Evolutionary conservation across 2,329 filamentous ascomycete species (phyloP), one percentile per base, ranked within the genome.

Genomic region (Aspergillus arachidicola): DNA sequence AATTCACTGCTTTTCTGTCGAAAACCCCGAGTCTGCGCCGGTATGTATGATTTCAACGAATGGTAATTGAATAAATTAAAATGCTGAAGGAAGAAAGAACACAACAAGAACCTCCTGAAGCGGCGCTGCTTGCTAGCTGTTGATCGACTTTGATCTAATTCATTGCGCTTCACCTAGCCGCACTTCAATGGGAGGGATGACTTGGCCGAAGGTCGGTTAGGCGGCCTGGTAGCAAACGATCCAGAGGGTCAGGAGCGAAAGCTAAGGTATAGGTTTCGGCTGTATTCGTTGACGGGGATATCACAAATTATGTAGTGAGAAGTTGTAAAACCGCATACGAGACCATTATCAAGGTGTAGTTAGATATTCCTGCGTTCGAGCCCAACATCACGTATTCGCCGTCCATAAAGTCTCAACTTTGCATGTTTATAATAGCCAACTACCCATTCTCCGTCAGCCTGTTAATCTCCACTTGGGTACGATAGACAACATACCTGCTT

Each of bases 401-500:
- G 61, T 54, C 54, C 16, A 21, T 46, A 11, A 41, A 23, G 45
- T 45, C 34, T 79, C 73, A 79, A 64, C 76, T 75, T 62, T 79
- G 77, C 30, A 79, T 66, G 62, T 79, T 79, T 36, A 80, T 69
- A 46, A 80, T 74, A 32, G 76, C 77, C 71, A 79, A 68, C 77
- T 79, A 53, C 48, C 45, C 11, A 21, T 34, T 14, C 16, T 36
- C 30, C 9, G 34, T 65, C 30, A 69, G 66, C 46, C 58, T 38
- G 7, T 28, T 32, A 46, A 53, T 23, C 14, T 11, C 16, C 43
- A n/a, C 51, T 36, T 43, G 63, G 59, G 64, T 45, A 57, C 48
- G 45, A 28, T 23, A 30, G 46, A 62, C 21, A 57, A 70, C 75
- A 46, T 75, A 85, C 83, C 79, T 83, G 80, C 65, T 78, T 80